Evolutionary conservation across 306 rosid genomes (phyloP).

Genomic region (Ochetophila trinervis): DNA sequence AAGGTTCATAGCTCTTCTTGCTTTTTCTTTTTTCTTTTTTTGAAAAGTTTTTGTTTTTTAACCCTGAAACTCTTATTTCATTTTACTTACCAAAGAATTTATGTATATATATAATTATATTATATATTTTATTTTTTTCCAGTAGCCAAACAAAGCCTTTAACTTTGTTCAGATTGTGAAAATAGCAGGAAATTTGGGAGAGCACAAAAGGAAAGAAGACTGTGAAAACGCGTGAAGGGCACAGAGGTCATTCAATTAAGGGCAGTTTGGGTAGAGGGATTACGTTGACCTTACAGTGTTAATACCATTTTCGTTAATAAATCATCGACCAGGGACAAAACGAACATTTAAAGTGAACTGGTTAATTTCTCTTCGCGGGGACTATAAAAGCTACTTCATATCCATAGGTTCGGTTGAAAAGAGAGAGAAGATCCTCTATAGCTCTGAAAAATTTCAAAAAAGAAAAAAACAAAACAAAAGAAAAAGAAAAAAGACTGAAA

Average conservation of each 20-base stretch:
- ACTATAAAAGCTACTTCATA: no score
- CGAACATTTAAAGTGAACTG: slow-evolving; percentile 1
- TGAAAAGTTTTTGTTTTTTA: no score
- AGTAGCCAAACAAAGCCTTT: no score
- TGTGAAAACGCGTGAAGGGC: background rate
- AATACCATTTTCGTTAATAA: slow-evolving; percentile 14
- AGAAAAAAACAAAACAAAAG: background rate
- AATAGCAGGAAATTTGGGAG: background rate
- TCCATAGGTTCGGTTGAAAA: no score
- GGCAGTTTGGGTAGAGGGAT: slow-evolving; percentile 21
- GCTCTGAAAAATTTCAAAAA: background rate
- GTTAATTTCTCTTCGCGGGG: background rate
- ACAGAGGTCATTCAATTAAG: slow-evolving; percentile 5
- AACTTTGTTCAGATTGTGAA: no score
- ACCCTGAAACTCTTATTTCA: no score
- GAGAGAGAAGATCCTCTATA: no score
- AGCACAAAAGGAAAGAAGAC: background rate
- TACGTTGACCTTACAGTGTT: background rate
- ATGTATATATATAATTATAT: no score
- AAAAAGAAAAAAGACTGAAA: background rate
- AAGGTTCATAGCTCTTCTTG: no score
- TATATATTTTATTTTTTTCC: no score
- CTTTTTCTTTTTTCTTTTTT: no score
- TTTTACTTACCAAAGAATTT: no score
- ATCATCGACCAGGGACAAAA: background rate